These are phyloP conservation scores for Penicillium dipodomyicola DNA, from an alignment of 495 filamentous ascomycete genomes.

Conservation along the genomic window DNA sequence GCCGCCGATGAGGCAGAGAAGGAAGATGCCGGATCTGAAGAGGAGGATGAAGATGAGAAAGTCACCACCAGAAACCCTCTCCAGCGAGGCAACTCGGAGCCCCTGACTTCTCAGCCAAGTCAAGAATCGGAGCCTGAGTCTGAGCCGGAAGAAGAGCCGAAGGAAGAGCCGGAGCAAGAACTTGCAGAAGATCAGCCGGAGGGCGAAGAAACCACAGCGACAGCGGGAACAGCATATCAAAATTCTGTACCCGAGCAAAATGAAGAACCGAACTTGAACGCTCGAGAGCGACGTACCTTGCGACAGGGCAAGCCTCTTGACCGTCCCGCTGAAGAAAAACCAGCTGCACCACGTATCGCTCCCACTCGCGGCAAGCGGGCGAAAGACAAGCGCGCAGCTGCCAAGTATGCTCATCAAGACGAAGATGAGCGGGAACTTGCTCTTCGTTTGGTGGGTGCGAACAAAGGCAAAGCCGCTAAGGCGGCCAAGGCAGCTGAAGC, in stretches of 20 bases:
- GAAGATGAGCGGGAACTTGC: slow-evolving; percentile 85
- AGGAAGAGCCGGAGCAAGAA: slow-evolving; percentile 18
- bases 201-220: slow-evolving; percentile 14
- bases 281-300: slow-evolving; percentile 48
- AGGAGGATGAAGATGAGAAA: slow-evolving; percentile 31
- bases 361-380: slow-evolving; percentile 74
- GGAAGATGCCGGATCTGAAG: slow-evolving; percentile 25
- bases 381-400: slow-evolving; percentile 83
- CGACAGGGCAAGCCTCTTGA: slow-evolving; percentile 44
- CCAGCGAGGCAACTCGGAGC: slow-evolving; percentile 29
- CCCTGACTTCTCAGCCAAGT: slow-evolving; percentile 24
- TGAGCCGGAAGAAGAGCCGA: slow-evolving; percentile 28
- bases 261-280: slow-evolving; percentile 46
- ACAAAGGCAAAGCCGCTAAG: slow-evolving; percentile 53
- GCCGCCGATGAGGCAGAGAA: slow-evolving; percentile 13
- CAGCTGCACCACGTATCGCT: slow-evolving; percentile 21
- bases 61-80: slow-evolving; percentile 29
- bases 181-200: slow-evolving; percentile 17
- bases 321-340: slow-evolving; percentile 17
- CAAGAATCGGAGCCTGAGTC: slow-evolving; percentile 35
- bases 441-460: slow-evolving; percentile 75
- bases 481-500: slow-evolving; percentile 48
- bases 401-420: slow-evolving; percentile 93
- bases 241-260: slow-evolving; percentile 22
- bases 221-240: slow-evolving; percentile 18